These are phyloP conservation scores for Colletotrichum horii DNA, from an alignment of 2,329 filamentous ascomycete genomes.

Conservation along the genomic window DNA sequence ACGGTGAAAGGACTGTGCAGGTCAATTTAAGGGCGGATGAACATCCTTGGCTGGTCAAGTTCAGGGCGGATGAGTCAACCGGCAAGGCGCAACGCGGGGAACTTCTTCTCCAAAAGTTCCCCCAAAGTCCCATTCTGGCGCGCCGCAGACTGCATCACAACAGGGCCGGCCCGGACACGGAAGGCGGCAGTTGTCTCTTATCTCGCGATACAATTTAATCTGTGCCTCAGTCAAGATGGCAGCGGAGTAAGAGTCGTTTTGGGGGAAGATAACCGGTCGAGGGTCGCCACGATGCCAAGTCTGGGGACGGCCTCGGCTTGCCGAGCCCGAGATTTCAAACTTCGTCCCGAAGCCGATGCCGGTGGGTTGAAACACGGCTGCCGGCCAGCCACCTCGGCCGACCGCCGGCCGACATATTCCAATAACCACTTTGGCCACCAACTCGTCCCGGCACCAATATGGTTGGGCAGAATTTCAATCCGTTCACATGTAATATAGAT, in stretches of 20 bases:
- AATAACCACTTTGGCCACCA: not conserved
- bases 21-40: not conserved
- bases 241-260: not conserved
- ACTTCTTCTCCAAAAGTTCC: not conserved
- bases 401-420: not conserved
- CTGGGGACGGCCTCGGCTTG: not conserved
- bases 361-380: not conserved
- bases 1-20: not conserved
- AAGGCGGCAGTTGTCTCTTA: not conserved
- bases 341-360: not conserved
- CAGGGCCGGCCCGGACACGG: not conserved
- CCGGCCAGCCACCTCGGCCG: not conserved
- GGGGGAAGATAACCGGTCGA: not conserved
- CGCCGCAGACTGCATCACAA: not conserved
- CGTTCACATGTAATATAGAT: not conserved
- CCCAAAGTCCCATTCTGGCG: not conserved
- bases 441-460: not conserved
- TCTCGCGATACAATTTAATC: not conserved
- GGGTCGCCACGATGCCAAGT: not conserved
- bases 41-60: not conserved
- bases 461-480: not conserved
- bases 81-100: not conserved
- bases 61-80: conserved; percentile 1
- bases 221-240: not conserved
- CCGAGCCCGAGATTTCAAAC: not conserved